Evolutionary conservation across 2,329 filamentous ascomycete genomes (phyloP), one percentile per base, ranked within the genome.

Genomic region (Fusarium sp.): DNA sequence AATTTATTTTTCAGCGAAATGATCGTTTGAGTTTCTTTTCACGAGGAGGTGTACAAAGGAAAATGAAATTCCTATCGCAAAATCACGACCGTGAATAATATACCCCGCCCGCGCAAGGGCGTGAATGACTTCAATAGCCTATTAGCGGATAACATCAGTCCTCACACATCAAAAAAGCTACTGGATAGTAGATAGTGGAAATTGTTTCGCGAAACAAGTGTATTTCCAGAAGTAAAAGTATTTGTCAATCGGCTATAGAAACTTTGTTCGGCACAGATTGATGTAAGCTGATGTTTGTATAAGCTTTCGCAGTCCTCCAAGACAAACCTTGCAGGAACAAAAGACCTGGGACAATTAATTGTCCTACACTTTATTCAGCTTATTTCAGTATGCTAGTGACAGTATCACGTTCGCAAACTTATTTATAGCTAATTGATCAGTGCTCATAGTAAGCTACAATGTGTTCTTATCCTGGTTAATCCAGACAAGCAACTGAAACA

Each of bases 101-200:
- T 66, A 62, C 63, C 63, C 63, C 63, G 55, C 34, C 18, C 62
- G 10, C 24, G 20, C 8, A 66, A 66, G 55, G 63, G 63, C 63
- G 62, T 43, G 24, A 44, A 61, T 66, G 62, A 54, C 32, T 1
- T 24, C 54, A 9, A 16, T n/a, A 22, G 12, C 22, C 5, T 14
- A 11, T 20, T 27, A 27, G 22, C 32, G 24, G 18, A 20, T 16
- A 18, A 16, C 14, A 24, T 14, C 10, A 18, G 20, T 18, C 15
- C 5, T 14, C 20, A 14, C 29, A 9, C 15, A 18, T 24, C 10
- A 38, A 6, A n/a, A 38, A n/a, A 18, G 8, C 4, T 9, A 32
- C 15, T 32, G 8, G 18, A 12, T 2, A n/a, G 7, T 12, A 12
- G 34, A 12, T n/a, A 38, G 18, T n/a, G 6, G 10, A 12, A 11